Base-by-base conservation (phyloP, 1,284 basidiomycete genomes). In the Sporisorium reilianum region DNA sequence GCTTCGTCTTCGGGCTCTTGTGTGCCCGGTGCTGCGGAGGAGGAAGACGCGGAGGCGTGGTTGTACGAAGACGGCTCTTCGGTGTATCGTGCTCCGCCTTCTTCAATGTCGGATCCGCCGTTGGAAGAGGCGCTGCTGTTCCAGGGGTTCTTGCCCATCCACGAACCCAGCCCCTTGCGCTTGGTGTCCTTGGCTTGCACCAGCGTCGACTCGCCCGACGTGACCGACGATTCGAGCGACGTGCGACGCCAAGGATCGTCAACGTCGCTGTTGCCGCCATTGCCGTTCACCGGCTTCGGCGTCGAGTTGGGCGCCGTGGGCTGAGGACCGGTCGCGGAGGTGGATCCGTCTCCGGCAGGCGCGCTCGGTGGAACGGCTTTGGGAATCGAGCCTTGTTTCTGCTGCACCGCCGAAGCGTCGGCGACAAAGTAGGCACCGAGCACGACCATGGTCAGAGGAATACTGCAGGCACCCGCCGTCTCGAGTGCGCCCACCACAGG, bases 381-480 rank as follows among this genome's bases (percentile, higher is more conserved):
- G 20, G 73, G 56, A 30, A 67, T 48, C 26, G 46, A 30, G 1
- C 55, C 44, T 14, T 54, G 32, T 20, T 12, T 28, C 56, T 67
- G 46, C 26, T 62, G 42, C 18, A 63, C 64, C 18, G 69, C 76
- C n/a, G 64, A 56, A 18, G 68, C 64, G 44, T 76, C 74, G 1
- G 60, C 77, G 12, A 71, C 66, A 59, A 97, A 97, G 87, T 95
- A 97, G 8, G 93, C 94, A 18, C 95, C 95, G 45, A 97, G 90
- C 9, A 97, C 94, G 65, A 97, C 89, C 40, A 97, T 87, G 3
- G 95, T 97, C 25, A 97, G 84, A 0, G 95, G 95, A 73, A 97
- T 86, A 82, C 79, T 66, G 72, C 85, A 86, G 9, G 83, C 81
- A 22, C 86, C 86, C 10, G 85, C 80, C 36, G 81, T 85, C 54